These are phyloP conservation scores for Lasiodiplodia sp. DNA, from an alignment of 2,329 filamentous ascomycete species.

Conservation along the genomic window DNA sequence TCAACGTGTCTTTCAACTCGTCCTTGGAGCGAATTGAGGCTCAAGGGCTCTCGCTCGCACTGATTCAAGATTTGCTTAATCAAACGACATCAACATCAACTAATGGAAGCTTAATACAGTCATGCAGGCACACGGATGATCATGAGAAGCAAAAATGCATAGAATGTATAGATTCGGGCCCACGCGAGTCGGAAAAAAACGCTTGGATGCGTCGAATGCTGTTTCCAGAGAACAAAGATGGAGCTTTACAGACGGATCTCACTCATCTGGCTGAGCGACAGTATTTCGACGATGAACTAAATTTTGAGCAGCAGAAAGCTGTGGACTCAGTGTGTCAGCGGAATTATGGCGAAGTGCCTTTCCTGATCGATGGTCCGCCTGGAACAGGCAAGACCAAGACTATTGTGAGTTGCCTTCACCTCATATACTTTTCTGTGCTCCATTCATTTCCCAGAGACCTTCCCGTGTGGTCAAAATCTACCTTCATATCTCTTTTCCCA, in stretches of 20 bases:
- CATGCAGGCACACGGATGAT: too few relatives aligned
- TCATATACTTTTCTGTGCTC: background rate
- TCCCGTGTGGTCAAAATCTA: background rate
- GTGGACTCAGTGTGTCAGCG: constrained; percentile 51
- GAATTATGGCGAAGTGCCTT: constrained; percentile 55
- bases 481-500: background rate
- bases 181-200: background rate
- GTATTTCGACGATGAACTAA: constrained; percentile 51
- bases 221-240: constrained; percentile 51
- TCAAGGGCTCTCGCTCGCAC: constrained; percentile 7
- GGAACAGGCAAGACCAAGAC: constrained; percentile 63
- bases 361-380: constrained; percentile 57
- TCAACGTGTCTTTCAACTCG: constrained; percentile 13
- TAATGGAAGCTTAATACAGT: background rate
- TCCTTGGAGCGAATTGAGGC: background rate
- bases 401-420: constrained; percentile 41
- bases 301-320: constrained; percentile 58
- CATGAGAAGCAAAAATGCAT: too few relatives aligned
- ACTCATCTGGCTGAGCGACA: constrained; percentile 42
- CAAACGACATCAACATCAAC: background rate
- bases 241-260: constrained; percentile 48
- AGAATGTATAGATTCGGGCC: constrained; percentile 29
- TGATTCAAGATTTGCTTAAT: constrained; percentile 6
- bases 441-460: background rate
- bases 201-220: constrained; percentile 51